A percentile compares a stretch with the other conserved stretches of the same genome.
phyloP scores from a whole-genome alignment of 1,139 yeast genomes.

The Debaryomyces fabryi region DNA sequence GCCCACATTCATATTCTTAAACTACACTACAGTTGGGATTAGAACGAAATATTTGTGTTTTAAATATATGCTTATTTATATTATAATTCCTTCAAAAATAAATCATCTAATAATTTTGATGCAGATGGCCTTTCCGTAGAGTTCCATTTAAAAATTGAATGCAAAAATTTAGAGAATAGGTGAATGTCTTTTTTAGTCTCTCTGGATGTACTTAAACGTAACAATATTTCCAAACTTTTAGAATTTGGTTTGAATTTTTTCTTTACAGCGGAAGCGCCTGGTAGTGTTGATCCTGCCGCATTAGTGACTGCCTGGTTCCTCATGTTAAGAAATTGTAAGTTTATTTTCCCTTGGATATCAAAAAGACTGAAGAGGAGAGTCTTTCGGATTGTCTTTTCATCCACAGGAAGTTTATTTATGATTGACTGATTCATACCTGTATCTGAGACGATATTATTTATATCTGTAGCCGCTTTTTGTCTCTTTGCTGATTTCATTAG shows the following conservation, averaged over 20 bases:
- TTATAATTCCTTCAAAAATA: constrained; percentile 17
- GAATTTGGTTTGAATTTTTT: constrained; percentile 32
- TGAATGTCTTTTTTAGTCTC: constrained; percentile 21
- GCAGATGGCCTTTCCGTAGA: constrained; percentile 51
- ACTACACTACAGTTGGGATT: background rate
- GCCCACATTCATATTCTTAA: constrained; percentile 1
- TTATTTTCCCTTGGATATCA: constrained; percentile 43
- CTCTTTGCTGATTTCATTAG: constrained; percentile 22
- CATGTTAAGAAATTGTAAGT: constrained; percentile 32
- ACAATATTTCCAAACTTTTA: constrained; percentile 41
- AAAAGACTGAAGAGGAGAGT: constrained; percentile 42
- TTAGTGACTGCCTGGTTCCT: constrained; percentile 17
- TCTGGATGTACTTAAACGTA: constrained; percentile 39
- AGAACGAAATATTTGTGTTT: background rate
- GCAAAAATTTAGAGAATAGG: constrained; percentile 33
- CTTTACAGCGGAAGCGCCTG: constrained; percentile 20
- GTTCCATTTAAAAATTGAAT: constrained; percentile 56
- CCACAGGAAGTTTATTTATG: constrained; percentile 16
- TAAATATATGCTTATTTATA: background rate
- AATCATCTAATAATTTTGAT: constrained; percentile 44
- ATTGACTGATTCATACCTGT: constrained; percentile 11
- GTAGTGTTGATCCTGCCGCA: constrained; percentile 17
- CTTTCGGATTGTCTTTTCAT: constrained; percentile 31
- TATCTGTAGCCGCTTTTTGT: constrained; percentile 17
- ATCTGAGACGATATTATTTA: constrained; percentile 9